Evolutionary conservation across 805 yeast genomes (phyloP).

Genomic region (Kregervanrija delftensis): DNA sequence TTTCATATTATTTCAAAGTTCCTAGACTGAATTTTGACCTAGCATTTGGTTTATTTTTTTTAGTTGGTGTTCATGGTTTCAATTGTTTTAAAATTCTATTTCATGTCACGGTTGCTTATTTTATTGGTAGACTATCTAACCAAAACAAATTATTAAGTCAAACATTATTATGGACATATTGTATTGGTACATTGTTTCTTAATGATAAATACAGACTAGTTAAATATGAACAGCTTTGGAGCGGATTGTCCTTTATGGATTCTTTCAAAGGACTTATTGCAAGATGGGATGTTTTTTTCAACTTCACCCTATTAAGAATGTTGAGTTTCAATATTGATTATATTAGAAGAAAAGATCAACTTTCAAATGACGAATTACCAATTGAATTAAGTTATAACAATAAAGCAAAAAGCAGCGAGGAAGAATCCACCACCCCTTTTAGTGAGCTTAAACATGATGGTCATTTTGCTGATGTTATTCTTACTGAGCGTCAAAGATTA

Average conservation of each 20-base stretch:
- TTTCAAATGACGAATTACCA: slow-evolving; percentile 5
- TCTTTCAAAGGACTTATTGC: slow-evolving; percentile 68
- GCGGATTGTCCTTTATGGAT: slow-evolving; percentile 48
- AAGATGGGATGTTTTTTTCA: slow-evolving; percentile 95
- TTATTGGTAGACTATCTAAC: slow-evolving; percentile 35
- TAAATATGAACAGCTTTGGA: slow-evolving; percentile 37
- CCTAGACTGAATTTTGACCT: slow-evolving; percentile 64
- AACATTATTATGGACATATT: slow-evolving; percentile 64
- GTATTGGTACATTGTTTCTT: slow-evolving; percentile 67
- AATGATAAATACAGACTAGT: slow-evolving; percentile 62
- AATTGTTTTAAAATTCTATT: slow-evolving; percentile 54
- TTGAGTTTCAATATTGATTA: slow-evolving; percentile 80
- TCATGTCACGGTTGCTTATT: slow-evolving; percentile 50
- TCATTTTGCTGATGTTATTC: slow-evolving; percentile 9
- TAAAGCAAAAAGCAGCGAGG: slow-evolving; percentile 13
- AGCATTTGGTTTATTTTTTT: slow-evolving; percentile 59
- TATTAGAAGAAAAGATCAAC: slow-evolving; percentile 32
- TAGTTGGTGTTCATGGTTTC: slow-evolving; percentile 75
- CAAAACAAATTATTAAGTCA: slow-evolving; percentile 34
- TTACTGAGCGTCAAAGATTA: slow-evolving; percentile 60
- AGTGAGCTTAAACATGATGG: slow-evolving; percentile 1
- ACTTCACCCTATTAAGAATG: slow-evolving; percentile 80
- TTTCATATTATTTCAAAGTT: slow-evolving; percentile 21
- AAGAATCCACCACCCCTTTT: slow-evolving; percentile 2
- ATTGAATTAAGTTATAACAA: slow-evolving; percentile 1